Percentiles rank a stretch among this genome's conserved stretches.
Conservation (phyloP, 2,329 filamentous ascomycete species). For the Verticillium alfalfae region DNA sequence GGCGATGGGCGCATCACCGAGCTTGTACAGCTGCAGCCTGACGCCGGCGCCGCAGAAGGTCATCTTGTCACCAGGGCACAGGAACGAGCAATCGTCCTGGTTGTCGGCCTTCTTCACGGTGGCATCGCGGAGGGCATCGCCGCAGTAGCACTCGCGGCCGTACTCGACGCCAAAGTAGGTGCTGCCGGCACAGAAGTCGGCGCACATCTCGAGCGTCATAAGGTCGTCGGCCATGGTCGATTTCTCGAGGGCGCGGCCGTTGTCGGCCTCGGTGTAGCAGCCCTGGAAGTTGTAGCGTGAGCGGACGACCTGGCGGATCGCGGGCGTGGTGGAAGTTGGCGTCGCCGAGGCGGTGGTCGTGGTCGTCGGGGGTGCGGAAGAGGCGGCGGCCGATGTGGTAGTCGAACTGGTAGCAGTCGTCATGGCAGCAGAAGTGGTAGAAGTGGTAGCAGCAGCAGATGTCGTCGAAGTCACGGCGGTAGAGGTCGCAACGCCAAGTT, state of each 20-base stretch:
- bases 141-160: conserved; percentile 19
- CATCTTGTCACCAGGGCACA: conserved; percentile 2
- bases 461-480: background rate
- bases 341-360: conserved; percentile 2
- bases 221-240: conserved; percentile 19
- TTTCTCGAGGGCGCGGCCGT: conserved; percentile 20
- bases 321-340: conserved; percentile 15
- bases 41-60: conserved; percentile 5
- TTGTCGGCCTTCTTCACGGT: conserved; percentile 5
- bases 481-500: background rate
- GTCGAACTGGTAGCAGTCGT: background rate
- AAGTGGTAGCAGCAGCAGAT: background rate
- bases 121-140: conserved; percentile 1
- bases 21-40: conserved; percentile 5
- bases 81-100: conserved; percentile 4
- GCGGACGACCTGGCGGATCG: conserved; percentile 14
- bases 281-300: conserved; percentile 22
- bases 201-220: conserved; percentile 28
- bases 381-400: background rate
- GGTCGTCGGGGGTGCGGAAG: conserved; percentile 4
- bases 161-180: conserved; percentile 26
- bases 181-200: conserved; percentile 19
- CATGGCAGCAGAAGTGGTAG: background rate
- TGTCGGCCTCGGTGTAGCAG: conserved; percentile 26
- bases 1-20: background rate